These are phyloP conservation scores for Mitragyna speciosa DNA, from an alignment of 257 asterid genomes.

Conservation along the genomic window DNA sequence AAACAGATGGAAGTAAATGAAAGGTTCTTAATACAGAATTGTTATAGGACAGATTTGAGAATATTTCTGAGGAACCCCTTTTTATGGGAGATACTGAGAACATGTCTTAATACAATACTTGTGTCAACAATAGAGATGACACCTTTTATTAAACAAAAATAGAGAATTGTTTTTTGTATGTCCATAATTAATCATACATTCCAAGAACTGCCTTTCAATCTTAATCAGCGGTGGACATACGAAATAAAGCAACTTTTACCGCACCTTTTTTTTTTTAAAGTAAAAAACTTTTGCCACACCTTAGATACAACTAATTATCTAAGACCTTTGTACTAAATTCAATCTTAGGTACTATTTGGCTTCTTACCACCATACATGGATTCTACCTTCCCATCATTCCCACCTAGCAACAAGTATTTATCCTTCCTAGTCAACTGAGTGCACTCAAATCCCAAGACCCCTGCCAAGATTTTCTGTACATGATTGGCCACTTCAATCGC, in stretches of 20 bases:
- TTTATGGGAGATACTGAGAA: too few relatives aligned
- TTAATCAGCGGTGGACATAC: background rate
- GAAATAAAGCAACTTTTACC: background rate
- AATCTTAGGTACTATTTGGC: slow-evolving; percentile 11
- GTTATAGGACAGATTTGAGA: too few relatives aligned
- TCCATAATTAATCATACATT: background rate
- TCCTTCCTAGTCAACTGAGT: slow-evolving; percentile 96
- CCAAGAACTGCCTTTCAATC: background rate
- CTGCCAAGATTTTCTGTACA: slow-evolving; percentile 79
- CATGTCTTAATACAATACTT: too few relatives aligned
- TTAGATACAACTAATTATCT: background rate
- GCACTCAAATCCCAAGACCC: slow-evolving; percentile 84
- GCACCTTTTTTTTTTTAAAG: too few relatives aligned
- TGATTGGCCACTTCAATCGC: slow-evolving; percentile 93
- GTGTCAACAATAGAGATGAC: background rate
- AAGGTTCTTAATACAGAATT: too few relatives aligned
- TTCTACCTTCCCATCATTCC: slow-evolving; percentile 97
- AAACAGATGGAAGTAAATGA: too few relatives aligned
- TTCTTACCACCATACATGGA: slow-evolving; percentile 78
- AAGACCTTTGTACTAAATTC: too few relatives aligned
- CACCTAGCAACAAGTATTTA: slow-evolving; percentile 93
- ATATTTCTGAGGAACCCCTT: too few relatives aligned
- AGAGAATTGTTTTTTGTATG: background rate
- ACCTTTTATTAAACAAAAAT: background rate
- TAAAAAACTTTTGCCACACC: background rate